Conservation (phyloP, 768 basidiomycete species). For the Collybia nuda region DNA sequence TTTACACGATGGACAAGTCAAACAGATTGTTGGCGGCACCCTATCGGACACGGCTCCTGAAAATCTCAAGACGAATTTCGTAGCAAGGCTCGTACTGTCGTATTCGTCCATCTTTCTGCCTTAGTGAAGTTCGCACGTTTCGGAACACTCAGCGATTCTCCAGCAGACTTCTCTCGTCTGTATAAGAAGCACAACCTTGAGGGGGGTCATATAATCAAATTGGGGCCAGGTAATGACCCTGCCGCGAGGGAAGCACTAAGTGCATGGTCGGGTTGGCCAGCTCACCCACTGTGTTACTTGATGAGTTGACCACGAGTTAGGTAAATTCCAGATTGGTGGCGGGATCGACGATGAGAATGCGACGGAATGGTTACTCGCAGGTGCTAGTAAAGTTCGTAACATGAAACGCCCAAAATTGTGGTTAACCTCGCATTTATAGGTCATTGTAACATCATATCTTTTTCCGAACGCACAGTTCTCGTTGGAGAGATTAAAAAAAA, state of each 20-base stretch:
- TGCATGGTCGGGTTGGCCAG: conserved; percentile 73
- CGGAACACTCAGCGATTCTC: conserved; percentile 58
- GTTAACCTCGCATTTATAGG: conserved; percentile 41
- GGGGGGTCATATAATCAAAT: conserved; percentile 96
- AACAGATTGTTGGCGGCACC: conserved; percentile 97
- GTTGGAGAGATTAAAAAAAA: conserved; percentile 59
- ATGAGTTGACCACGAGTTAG: conserved; percentile 33
- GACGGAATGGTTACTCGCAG: conserved; percentile 77
- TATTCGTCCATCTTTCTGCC: conserved; percentile 5
- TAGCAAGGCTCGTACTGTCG: conserved; percentile 65
- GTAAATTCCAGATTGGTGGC: conserved; percentile 88
- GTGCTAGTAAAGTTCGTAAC: conserved; percentile 76
- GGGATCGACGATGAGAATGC: conserved; percentile 87
- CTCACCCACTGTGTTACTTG: background rate
- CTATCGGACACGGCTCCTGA: conserved; percentile 67
- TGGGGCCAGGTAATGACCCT: conserved; percentile 85
- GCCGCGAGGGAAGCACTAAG: conserved; percentile 84
- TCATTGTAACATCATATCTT: conserved; percentile 97
- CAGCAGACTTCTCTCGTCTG: conserved; percentile 76
- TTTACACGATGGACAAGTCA: conserved; percentile 92
- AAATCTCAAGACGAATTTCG: conserved; percentile 82
- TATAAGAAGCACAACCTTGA: conserved; percentile 68
- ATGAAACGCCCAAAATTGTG: background rate
- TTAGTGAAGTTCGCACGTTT: conserved; percentile 2
- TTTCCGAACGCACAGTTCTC: conserved; percentile 87